Evolutionary conservation across 345 rosid genomes (phyloP).

Genomic region (Sonneratia caseolaris): DNA sequence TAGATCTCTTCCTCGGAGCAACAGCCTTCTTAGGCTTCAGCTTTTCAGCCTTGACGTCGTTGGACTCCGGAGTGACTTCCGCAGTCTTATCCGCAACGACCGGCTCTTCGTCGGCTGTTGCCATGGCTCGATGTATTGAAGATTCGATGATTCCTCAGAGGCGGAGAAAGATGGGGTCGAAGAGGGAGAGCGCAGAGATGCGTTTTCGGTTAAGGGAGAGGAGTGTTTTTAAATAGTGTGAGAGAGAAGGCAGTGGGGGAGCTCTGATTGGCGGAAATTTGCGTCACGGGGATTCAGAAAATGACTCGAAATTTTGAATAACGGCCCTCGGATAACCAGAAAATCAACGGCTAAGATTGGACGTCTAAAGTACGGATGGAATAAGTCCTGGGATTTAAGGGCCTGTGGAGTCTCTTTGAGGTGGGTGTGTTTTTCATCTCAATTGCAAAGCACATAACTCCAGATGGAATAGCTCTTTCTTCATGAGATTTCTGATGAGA

Average conservation of each 20-base stretch:
- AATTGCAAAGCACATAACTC: constrained; percentile 2
- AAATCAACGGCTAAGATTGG: neutral
- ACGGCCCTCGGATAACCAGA: constrained; percentile 4
- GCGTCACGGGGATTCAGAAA: constrained; percentile 9
- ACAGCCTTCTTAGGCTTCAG: constrained; percentile 13
- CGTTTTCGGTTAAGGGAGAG: neutral
- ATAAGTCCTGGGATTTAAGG: neutral
- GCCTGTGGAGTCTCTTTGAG: neutral
- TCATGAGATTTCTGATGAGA: neutral
- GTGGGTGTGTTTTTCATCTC: constrained; percentile 9
- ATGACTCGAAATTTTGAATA: constrained; percentile 3
- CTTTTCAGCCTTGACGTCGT: constrained; percentile 5
- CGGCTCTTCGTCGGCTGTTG: constrained; percentile 2
- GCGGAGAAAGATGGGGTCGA: neutral
- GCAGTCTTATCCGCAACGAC: neutral
- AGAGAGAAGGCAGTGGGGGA: neutral
- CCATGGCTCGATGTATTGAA: neutral
- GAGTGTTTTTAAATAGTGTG: constrained; percentile 8
- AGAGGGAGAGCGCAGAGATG: neutral
- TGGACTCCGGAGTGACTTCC: neutral
- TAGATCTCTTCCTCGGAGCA: constrained; percentile 5
- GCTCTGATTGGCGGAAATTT: constrained; percentile 8
- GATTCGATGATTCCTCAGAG: neutral
- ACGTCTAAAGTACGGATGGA: neutral
- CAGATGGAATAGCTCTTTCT: neutral